Evolutionary conservation across 2,329 filamentous ascomycete genomes (phyloP).

Genomic region (Fusarium sp.): DNA sequence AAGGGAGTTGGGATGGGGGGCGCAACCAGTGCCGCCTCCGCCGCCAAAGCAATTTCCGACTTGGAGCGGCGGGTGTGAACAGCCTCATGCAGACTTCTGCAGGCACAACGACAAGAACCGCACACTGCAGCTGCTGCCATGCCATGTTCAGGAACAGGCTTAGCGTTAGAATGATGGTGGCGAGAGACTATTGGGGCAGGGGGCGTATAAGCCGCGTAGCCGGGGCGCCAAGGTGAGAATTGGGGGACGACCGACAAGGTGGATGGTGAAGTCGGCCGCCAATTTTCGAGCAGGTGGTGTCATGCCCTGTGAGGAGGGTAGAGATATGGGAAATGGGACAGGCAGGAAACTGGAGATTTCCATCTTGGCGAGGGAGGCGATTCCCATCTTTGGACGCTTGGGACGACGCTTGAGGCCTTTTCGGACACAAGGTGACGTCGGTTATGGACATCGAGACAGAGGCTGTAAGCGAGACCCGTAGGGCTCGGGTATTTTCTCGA

Average conservation of each 20-base stretch:
- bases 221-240: conserved; percentile 25
- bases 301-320: conserved; percentile 1
- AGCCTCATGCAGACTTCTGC: conserved; percentile 13
- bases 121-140: conserved; percentile 9
- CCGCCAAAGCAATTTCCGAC: conserved; percentile 34
- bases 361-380: conserved; percentile 17
- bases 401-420: conserved; percentile 2
- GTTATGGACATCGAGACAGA: not conserved
- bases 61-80: conserved; percentile 9
- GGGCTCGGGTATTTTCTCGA: not conserved
- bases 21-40: conserved; percentile 7
- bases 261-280: conserved; percentile 1
- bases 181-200: conserved; percentile 24
- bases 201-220: conserved; percentile 22
- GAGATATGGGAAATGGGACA: conserved; percentile 19
- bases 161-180: conserved; percentile 34
- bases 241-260: not conserved
- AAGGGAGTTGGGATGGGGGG: conserved; percentile 8
- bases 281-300: conserved; percentile 11
- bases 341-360: conserved; percentile 15
- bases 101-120: conserved; percentile 10
- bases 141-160: conserved; percentile 46
- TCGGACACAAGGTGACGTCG: not conserved
- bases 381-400: not conserved
- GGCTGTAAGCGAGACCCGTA: not conserved